phyloP scores from a whole-genome alignment of 768 basidiomycete genomes.

The Ephemerocybe angulata region DNA sequence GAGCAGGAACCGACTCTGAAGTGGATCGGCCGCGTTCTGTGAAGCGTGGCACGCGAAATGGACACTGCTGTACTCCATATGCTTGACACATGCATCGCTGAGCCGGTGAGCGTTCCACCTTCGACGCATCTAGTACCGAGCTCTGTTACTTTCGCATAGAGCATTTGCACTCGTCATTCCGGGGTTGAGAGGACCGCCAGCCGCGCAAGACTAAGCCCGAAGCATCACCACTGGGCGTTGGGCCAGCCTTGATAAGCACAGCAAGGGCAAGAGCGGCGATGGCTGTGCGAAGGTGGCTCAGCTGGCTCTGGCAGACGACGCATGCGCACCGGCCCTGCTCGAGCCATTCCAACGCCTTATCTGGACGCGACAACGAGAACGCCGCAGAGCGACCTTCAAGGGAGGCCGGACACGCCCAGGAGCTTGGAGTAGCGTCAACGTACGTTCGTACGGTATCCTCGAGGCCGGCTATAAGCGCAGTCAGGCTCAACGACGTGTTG shows the following conservation, averaged over 20 bases:
- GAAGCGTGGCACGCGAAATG: constrained; percentile 37
- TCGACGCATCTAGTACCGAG: not conserved
- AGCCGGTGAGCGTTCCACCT: not conserved
- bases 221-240: not conserved
- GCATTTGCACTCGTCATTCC: not conserved
- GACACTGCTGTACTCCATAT: constrained; percentile 3
- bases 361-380: constrained; percentile 1
- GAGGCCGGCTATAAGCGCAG: not conserved
- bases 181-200: constrained; percentile 4
- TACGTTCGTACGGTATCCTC: not conserved
- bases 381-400: constrained; percentile 12
- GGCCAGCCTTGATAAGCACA: not conserved
- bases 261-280: constrained; percentile 13
- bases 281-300: constrained; percentile 17
- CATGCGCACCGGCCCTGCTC: constrained; percentile 23
- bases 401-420: not conserved
- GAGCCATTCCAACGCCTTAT: constrained; percentile 21
- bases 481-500: not conserved
- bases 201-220: constrained; percentile 6
- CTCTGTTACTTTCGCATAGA: not conserved
- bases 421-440: not conserved
- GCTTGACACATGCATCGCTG: not conserved
- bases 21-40: constrained; percentile 24
- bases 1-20: constrained; percentile 22
- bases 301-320: constrained; percentile 21